Percentiles rank a stretch among this genome's conserved stretches.
Evolutionary conservation across 1,284 basidiomycete species (phyloP).

Genomic region (Pseudozyma thailandica): DNA sequence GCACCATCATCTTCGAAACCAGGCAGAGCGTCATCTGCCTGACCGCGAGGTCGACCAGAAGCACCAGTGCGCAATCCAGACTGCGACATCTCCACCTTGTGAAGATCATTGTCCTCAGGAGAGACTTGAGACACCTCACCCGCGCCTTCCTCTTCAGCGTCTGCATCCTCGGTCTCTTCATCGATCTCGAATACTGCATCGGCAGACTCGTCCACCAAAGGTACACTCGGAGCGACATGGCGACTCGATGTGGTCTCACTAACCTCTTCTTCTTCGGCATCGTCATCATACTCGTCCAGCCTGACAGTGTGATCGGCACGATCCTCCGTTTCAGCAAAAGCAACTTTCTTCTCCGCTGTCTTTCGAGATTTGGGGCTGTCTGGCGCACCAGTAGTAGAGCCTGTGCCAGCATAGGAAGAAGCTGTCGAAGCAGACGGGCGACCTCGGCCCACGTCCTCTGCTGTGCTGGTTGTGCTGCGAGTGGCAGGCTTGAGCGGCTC

Average conservation of each 20-base stretch:
- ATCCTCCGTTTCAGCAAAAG: conserved; percentile 58
- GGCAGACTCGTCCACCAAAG: conserved; percentile 43
- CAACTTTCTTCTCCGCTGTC: conserved; percentile 57
- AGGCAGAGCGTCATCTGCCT: conserved; percentile 34
- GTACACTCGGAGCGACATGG: neutral
- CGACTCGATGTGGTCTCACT: neutral
- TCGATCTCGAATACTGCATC: conserved; percentile 60
- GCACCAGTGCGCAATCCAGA: conserved; percentile 35
- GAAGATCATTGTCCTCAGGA: conserved; percentile 26
- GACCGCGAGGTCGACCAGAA: conserved; percentile 32
- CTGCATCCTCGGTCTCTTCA: conserved; percentile 44
- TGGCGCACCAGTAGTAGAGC: neutral
- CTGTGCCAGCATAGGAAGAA: conserved; percentile 1
- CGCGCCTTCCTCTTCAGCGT: conserved; percentile 21
- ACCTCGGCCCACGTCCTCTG: conserved; percentile 7
- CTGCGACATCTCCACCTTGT: conserved; percentile 37
- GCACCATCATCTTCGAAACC: conserved; percentile 25
- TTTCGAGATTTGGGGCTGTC: conserved; percentile 25
- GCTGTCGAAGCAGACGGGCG: conserved; percentile 6
- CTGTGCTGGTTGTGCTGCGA: conserved; percentile 9
- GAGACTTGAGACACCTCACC: conserved; percentile 8
- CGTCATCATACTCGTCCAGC: conserved; percentile 37
- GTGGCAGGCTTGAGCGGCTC: conserved; percentile 54
- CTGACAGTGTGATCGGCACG: conserved; percentile 35
- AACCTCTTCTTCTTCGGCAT: conserved; percentile 31